phyloP scores from a whole-genome alignment of 2,329 filamentous ascomycete species.

The Pyricularia grisea region DNA sequence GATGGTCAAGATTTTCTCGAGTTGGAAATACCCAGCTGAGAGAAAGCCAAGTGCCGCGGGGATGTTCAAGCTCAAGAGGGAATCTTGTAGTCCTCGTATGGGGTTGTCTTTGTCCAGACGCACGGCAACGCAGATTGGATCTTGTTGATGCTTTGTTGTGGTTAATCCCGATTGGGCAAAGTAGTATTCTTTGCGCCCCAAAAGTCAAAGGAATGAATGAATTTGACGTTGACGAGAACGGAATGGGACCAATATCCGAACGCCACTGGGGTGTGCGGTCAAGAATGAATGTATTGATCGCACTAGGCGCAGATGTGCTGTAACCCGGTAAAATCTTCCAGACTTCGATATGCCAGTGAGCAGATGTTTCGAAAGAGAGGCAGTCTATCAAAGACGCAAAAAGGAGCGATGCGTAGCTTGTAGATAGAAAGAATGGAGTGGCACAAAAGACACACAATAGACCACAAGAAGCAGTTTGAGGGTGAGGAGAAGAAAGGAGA shows the following conservation, averaged over 20 bases:
- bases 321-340: background rate
- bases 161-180: background rate
- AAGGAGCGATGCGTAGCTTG: slow-evolving; percentile 27
- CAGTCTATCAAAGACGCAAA: slow-evolving; percentile 44
- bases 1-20: slow-evolving; percentile 2
- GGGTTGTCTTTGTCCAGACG: background rate
- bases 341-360: background rate
- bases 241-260: background rate
- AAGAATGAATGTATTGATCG: background rate
- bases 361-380: slow-evolving; percentile 12
- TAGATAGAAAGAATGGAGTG: background rate
- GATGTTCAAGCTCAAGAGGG: background rate
- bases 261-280: background rate
- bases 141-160: background rate
- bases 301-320: background rate
- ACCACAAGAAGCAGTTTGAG: background rate
- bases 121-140: background rate
- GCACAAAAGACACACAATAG: slow-evolving; percentile 1
- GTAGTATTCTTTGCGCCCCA: background rate
- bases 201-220: background rate
- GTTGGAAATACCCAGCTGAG: background rate
- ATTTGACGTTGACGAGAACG: background rate
- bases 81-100: background rate
- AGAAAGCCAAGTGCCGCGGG: background rate
- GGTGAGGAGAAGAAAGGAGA: slow-evolving; percentile 8